Evolutionary conservation across 441 rosid genomes (phyloP).

Genomic region (Populus hybrid): DNA sequence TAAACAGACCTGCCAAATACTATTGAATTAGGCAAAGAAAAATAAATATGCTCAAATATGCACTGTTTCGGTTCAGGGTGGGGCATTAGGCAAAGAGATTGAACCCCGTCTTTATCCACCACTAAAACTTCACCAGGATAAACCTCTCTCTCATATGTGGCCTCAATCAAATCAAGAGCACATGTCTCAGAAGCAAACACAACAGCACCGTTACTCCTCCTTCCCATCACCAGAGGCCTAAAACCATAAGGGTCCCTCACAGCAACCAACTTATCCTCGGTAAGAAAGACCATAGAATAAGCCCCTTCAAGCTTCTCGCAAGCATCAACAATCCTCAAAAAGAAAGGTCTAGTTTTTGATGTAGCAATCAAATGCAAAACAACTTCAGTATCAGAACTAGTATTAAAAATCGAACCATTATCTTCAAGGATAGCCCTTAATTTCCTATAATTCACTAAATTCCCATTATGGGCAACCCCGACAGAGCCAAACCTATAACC

Average conservation of each 20-base stretch:
- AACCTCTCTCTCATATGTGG: constrained; percentile 77
- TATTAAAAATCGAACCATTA: constrained; percentile 71
- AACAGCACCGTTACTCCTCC: constrained; percentile 80
- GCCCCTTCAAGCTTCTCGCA: constrained; percentile 79
- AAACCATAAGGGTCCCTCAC: constrained; percentile 86
- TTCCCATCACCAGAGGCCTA: constrained; percentile 88
- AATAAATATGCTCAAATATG: constrained; percentile 83
- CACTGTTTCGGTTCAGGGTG: constrained; percentile 79
- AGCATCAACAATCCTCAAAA: constrained; percentile 69
- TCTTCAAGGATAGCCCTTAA: constrained; percentile 67
- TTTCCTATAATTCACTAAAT: constrained; percentile 62
- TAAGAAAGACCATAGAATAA: constrained; percentile 83
- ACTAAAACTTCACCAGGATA: constrained; percentile 77
- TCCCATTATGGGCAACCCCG: constrained; percentile 88
- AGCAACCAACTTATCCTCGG: constrained; percentile 85
- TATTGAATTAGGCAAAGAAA: constrained; percentile 69
- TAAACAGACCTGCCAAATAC: constrained; percentile 82
- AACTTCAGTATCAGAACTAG: constrained; percentile 82
- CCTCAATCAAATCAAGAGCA: constrained; percentile 84
- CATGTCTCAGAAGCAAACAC: constrained; percentile 91
- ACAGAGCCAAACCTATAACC: constrained; percentile 74
- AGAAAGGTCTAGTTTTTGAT: constrained; percentile 76
- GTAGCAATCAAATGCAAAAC: constrained; percentile 83
- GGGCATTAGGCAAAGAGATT: constrained; percentile 56
- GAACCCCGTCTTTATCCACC: constrained; percentile 65